Evolutionary conservation across 2,329 filamentous ascomycete genomes (phyloP).

Genomic region (Calcarisporium arbuscula): DNA sequence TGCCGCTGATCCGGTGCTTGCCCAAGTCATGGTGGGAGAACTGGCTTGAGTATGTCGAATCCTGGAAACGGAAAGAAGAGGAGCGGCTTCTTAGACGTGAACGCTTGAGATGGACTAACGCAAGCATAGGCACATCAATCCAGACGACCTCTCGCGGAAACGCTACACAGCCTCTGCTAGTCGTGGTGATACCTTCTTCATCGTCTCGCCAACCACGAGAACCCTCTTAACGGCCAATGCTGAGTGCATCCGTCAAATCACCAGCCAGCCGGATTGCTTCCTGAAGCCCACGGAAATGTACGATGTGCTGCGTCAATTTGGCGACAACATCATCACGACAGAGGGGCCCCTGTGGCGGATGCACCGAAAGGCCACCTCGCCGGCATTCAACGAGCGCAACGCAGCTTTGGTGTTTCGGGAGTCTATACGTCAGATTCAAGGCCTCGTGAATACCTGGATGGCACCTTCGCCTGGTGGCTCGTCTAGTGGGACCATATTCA

Average conservation of each 20-base stretch:
- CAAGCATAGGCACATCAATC: too few species aligned
- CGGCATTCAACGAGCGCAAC: slow-evolving; percentile 72
- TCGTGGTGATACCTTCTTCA: slow-evolving; percentile 57
- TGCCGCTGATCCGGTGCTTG: slow-evolving; percentile 48
- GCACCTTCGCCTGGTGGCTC: slow-evolving; percentile 18
- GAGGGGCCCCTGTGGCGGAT: slow-evolving; percentile 65
- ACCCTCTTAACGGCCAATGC: slow-evolving; percentile 55
- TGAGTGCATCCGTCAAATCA: slow-evolving; percentile 60
- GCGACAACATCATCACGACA: slow-evolving; percentile 63
- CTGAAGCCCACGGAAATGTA: slow-evolving; percentile 38
- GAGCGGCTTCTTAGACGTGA: too few species aligned
- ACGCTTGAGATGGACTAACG: too few species aligned
- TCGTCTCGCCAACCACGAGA: slow-evolving; percentile 52
- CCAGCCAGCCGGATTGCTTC: slow-evolving; percentile 61
- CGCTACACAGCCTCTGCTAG: too few species aligned
- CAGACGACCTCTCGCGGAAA: too few species aligned
- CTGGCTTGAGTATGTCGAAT: slow-evolving; percentile 51
- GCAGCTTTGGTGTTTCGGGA: slow-evolving; percentile 61
- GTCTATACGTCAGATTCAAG: slow-evolving; percentile 53
- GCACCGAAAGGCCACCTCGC: slow-evolving; percentile 65
- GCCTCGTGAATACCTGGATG: slow-evolving; percentile 55
- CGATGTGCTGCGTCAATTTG: slow-evolving; percentile 43
- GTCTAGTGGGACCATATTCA: slow-evolving; percentile 42
- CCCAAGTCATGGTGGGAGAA: slow-evolving; percentile 49
- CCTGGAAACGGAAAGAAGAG: too few species aligned